Base-by-base conservation (phyloP, 768 basidiomycete species). In the Mycena vulgaris region DNA sequence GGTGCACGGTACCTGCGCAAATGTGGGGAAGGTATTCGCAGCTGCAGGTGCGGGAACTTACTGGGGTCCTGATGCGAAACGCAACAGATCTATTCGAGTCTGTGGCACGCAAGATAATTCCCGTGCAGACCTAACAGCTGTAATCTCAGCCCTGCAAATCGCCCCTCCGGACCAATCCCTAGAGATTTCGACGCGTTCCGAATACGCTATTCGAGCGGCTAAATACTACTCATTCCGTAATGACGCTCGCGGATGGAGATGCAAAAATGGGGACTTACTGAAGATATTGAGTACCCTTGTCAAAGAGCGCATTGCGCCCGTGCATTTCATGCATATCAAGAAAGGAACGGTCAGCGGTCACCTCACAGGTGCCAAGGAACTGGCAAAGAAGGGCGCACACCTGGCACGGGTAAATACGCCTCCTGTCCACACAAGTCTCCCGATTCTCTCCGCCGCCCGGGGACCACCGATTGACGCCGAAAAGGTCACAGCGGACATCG, bases 251-350 rank as follows among this genome's bases (percentile, higher is more conserved):
- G 56, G 57, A 2, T 70, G 69, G 63, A 45, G 23, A 30, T 30
- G 55, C 25, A 9, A 31, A 17, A 70, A 70, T 19, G 57, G 57
- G 19, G 69, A 70, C 13, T 3, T 70, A 9, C 40, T 70, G 3
- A 60, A 64, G 28, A 33, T 66, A 2, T 5, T 65, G 40, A 39
- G 14, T 16, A 6, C 5, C 3, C 21, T 51, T 1, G 47, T 67
- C 8, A 51, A 45, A 5, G 37, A 52, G 9, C 48, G 58, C 2
- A n/a, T n/a, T n/a, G n/a, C n/a, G n/a, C n/a, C n/a, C n/a, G n/a
- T n/a, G n/a, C n/a, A n/a, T n/a, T n/a, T 67, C 39, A 0, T 45
- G 5, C 40, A 67, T 10, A 31, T 67, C 35, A 52, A 51, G 31
- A 67, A 53, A 35, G 8, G 2, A 10, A 31, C 21, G 10, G n/a